Percentiles rank a stretch among this genome's conserved stretches.
These are phyloP conservation scores for Cryptosporidium andersoni DNA, from an alignment of 169 alveolate genomes.

Conservation along the genomic window DNA sequence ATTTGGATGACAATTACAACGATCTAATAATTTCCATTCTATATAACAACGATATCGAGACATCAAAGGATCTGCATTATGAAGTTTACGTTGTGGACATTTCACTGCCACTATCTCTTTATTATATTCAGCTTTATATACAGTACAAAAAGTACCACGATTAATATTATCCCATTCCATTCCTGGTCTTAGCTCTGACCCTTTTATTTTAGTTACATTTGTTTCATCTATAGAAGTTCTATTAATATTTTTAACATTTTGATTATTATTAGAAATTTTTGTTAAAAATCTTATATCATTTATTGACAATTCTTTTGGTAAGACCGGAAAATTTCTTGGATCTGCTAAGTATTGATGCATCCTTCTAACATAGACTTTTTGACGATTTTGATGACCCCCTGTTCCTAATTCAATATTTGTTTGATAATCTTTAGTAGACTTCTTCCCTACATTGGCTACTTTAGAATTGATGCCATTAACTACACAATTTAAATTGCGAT, in stretches of 20 bases:
- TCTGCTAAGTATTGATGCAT: constrained; percentile 60
- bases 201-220: constrained; percentile 29
- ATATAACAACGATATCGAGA: constrained; percentile 65
- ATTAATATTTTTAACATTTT: background rate
- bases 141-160: constrained; percentile 68
- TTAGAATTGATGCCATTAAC: constrained; percentile 2
- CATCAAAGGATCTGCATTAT: constrained; percentile 71
- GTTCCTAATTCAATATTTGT: background rate
- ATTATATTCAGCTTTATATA: constrained; percentile 59
- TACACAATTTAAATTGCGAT: background rate
- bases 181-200: constrained; percentile 7
- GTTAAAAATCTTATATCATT: constrained; percentile 46
- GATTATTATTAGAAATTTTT: background rate
- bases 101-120: constrained; percentile 75
- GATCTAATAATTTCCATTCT: constrained; percentile 71
- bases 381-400: background rate
- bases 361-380: constrained; percentile 33
- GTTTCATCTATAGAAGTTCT: constrained; percentile 5
- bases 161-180: constrained; percentile 64
- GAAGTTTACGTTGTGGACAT: constrained; percentile 66
- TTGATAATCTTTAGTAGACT: background rate
- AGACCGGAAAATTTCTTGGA: constrained; percentile 61
- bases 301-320: constrained; percentile 52
- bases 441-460: background rate
- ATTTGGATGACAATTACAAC: constrained; percentile 64